Evolutionary conservation across 1,284 basidiomycete species (phyloP), one percentile per base, ranked within the genome.

Genomic region (Apiotrichum akiyoshidainum): DNA sequence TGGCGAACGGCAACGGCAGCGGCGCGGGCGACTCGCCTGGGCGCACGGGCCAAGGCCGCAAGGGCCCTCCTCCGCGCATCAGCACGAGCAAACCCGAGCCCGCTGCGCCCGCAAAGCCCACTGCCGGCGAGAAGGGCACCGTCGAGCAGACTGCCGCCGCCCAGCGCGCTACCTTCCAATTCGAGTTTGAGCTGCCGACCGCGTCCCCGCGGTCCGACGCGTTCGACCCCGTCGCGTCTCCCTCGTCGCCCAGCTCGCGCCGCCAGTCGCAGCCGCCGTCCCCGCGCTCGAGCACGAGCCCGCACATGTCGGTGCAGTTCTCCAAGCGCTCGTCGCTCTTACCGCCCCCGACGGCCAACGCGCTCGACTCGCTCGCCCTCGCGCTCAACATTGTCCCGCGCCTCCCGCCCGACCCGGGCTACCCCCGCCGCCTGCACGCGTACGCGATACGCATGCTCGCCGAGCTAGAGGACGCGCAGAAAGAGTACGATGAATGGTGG

Each of bases 381-480:
- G 45, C 60, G 55, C 40, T 59, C 48, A 58, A 54, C 50, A 39
- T 50, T 14, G 42, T 56, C 13, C 57, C 57, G 34, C 40, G 17
- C 7, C 39, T 53, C 16, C 55, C 54, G 33, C 53, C 50, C 14
- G 70, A 72, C 31, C 60, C 61, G 31, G 73, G 72, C 9, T 74
- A 76, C 55, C 69, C 71, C 35, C 61, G 55, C 54, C 70, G 67
- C 39, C 66, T 79, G 33, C 81, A 82, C 59, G 77, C 78, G 42
- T 82, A 82, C 64, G 79, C 79, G 7, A 72, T 80, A 19, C 66
- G 79, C 40, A 79, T 80, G 63, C 65, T 82, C 59, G 72, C 77
- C 26, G 81, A 82, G 64, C 70, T 81, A 41, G 81, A 81, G 66
- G 78, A 80, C 62, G 77, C 78, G 40, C 71, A 80, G 61, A 76